Base-by-base conservation (phyloP, 1,284 basidiomycete species). In the Ceratobasidium sp. region DNA sequence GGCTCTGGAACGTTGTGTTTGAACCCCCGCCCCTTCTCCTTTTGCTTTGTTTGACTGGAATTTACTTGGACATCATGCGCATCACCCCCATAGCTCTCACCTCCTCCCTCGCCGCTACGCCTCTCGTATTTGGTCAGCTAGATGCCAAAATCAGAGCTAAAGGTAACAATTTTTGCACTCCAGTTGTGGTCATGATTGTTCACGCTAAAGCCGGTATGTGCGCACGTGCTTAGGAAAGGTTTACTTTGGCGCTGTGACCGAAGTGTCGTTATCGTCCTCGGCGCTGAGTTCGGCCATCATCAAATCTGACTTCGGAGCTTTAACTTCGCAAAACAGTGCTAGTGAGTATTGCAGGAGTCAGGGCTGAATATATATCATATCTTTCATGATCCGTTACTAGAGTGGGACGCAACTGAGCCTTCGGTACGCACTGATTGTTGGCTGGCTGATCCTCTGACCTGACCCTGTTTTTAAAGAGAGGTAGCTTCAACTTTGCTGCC, bases 241-340 rank as follows among this genome's bases (percentile, higher is more conserved):
- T 22, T 74, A 74, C 29, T 74, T 74, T 62, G 74, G 74, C 31
- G 59, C 56, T 43, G 29, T 27, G 22, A 24, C 3, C n/a, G 74
- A 74, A 41, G 31, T 22, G n/a, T 24, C 22, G 16, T 41, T 62
- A 2, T 54, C 68, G 27, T 51, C 46, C 1, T 29, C n/a, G 51
- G 22, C 53, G 16, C 56, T 62, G 31, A 53, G 39, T n/a, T 27
- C 16, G 6, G 49, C 37, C n/a, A 49, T 74, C 29, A 34, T 74
- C 7, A n/a, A 59, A n/a, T 48, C 63, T 3, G 54, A 69, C 41
- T 74, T 74, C 69, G 65, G 65, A 13, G 27, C 27, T 13, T 22
- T 74, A 5, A 74, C 62, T 4, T 49, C 73, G 4, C 48, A 65
- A n/a, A 74, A 74, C 62, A 41, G 31, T 8, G 63, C 27, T 16